Conservation (phyloP, 2,329 filamentous ascomycete species). For the Magnaporthales sp. region DNA sequence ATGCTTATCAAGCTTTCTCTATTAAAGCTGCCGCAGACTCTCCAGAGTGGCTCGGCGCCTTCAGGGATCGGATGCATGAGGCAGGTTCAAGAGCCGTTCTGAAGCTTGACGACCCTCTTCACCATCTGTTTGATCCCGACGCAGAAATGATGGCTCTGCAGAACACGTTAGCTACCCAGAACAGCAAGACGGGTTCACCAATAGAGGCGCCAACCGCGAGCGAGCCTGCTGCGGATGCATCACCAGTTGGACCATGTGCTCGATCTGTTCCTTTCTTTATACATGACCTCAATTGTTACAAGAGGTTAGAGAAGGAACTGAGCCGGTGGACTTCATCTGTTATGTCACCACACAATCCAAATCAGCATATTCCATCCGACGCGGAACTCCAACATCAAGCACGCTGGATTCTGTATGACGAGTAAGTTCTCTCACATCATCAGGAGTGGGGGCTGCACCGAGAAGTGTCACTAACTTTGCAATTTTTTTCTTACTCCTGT, state of each 20-base stretch:
- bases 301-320: constrained; percentile 44
- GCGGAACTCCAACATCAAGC: constrained; percentile 57
- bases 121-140: not conserved
- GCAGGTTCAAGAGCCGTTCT: not conserved
- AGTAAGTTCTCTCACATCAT: constrained; percentile 31
- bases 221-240: not conserved
- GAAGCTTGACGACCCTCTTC: not conserved
- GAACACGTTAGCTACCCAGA: not conserved
- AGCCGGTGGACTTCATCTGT: constrained; percentile 40
- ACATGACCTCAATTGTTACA: constrained; percentile 53
- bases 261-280: constrained; percentile 29
- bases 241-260: not conserved
- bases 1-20: not conserved
- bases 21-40: not conserved
- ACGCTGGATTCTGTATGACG: constrained; percentile 53
- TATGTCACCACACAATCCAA: constrained; percentile 53
- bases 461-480: not conserved
- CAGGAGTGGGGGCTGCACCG: not conserved
- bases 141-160: not conserved
- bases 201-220: not conserved
- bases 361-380: constrained; percentile 48
- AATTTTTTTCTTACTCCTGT: not conserved
- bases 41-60: not conserved
- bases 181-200: not conserved
- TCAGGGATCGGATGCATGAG: not conserved